Base-by-base conservation (phyloP, 495 filamentous ascomycete species). In the Penicillium herquei region DNA sequence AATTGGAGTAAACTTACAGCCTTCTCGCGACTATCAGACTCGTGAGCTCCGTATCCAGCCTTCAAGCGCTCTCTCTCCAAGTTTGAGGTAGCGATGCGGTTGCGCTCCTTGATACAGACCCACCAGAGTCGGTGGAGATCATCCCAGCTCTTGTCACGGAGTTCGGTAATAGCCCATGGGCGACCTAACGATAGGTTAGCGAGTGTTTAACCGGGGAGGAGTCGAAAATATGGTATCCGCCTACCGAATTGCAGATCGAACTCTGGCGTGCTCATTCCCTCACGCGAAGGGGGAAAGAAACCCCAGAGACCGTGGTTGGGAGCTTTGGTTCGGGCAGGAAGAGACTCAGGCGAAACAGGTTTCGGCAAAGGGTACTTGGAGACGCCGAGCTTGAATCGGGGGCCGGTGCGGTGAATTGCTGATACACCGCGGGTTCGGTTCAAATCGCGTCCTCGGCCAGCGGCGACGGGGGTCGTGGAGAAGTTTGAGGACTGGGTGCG, bases 41-140 rank as follows among this genome's bases (percentile, higher is more conserved):
- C 89, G 44, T 72, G 74, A 7, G 84, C 81, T 47, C 91, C 91
- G 62, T 87, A 90, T 14, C 81, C 82, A 32, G 87, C 76, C 61
- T 84, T 74, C 53, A 89, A 55, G 65, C 87, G 78, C 12, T 75
- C 56, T 59, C 84, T 78, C 75, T 94, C 90, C 54, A 79, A 66
- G 13, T 76, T 72, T 51, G 87, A 84, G 12, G 95, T 98, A n/a
- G 83, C 82, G 63, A 98, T 82, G 46, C 89, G 83, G 70, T 99
- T 99, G 60, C 88, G 82, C 73, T 99, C 95, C 77, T 91, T 95
- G 56, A 84, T 78, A 69, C 95, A 99, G 32, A 91, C 84, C 89
- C 91, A 98, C 94, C 94, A 99, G 55, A 99, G 79, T 49, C 72
- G 73, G 66, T 97, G 92, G 45, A 99, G 75, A 70, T 97, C 93